Conservation (phyloP, 495 filamentous ascomycete species). For the Aspergillus bridgeri region DNA sequence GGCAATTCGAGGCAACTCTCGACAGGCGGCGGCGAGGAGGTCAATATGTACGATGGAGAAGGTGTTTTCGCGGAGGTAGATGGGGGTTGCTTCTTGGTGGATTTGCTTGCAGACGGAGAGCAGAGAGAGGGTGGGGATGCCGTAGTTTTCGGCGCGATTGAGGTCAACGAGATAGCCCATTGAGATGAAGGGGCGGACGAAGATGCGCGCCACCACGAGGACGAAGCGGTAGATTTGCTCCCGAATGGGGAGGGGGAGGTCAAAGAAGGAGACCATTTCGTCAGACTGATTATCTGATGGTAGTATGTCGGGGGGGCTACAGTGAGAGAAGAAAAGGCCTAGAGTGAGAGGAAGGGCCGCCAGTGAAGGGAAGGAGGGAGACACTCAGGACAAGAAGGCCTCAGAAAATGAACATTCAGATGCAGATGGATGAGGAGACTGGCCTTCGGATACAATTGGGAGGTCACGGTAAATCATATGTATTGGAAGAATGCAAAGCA, state of each 20-base stretch:
- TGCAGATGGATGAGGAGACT: not conserved
- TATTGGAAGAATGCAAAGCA: not conserved
- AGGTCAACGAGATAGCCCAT: slow-evolving; percentile 5
- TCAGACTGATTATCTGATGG: not conserved
- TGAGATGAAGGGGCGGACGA: slow-evolving; percentile 15
- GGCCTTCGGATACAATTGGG: too few species aligned
- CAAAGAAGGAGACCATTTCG: slow-evolving; percentile 12
- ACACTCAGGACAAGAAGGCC: not conserved
- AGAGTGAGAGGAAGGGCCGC: not conserved
- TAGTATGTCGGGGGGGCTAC: not conserved
- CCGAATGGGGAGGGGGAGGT: slow-evolving; percentile 17
- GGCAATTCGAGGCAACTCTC: not conserved
- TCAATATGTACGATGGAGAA: slow-evolving; percentile 10
- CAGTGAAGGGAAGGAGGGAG: not conserved
- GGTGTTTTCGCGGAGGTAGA: slow-evolving; percentile 17
- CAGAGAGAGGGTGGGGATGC: slow-evolving; percentile 8
- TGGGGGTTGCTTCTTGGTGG: slow-evolving; percentile 15
- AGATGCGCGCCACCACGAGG: slow-evolving; percentile 9
- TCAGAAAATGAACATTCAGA: not conserved
- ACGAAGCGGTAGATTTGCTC: slow-evolving; percentile 19
- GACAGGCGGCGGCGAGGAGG: not conserved
- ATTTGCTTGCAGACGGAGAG: slow-evolving; percentile 12
- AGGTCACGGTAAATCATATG: not conserved
- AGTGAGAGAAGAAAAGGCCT: not conserved
- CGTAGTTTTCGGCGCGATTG: slow-evolving; percentile 3